Evolutionary conservation across 1,284 basidiomycete species (phyloP), one percentile per base, ranked within the genome.

Genomic region (Papiliotrema fonsecae): DNA sequence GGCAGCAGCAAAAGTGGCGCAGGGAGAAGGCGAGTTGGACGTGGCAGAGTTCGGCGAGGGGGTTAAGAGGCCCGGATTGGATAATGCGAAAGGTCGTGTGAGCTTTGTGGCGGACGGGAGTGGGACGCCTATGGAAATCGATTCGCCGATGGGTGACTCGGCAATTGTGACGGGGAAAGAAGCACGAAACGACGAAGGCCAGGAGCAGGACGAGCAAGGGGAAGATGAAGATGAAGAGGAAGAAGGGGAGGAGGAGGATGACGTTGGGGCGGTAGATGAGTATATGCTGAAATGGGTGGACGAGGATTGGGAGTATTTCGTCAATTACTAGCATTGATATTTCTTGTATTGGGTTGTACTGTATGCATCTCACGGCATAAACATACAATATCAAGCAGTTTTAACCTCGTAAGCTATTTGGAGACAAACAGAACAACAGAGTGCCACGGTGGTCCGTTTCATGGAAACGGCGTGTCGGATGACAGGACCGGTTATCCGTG

Each of bases 201-300:
- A 77, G 14, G 77, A 76, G 11, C 82, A 80, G 36, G 75, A 69
- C n/a, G 49, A 65, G 1, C 69, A 70, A 19, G 65, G 56, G 13
- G 36, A 87, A 22, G 84, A 87, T 45, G 60, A 62, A 57, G 45
- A 65, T 32, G 62, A 69, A 24, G 51, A 61, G 26, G 75, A 66
- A 21, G 74, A 64, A 21, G 70, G 68, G n/a, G 77, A 72, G 2
- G 77, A 77, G 14, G 77, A 76, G 11, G 82, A 80, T 38, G 75
- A 69, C n/a, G 49, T 65, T 0, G 69, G 70, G 18, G 65, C 56
- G 13, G 36, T 87, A 22, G 84, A 87, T 45, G 89, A 93, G 54
- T 94, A 90, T 62, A 93, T 97, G 89, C 77, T 97, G 41, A 72
- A 77, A 6, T 81, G 83, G 60, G 86, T 90, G 24, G 79, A 83